Base-by-base conservation (phyloP, 2,329 filamentous ascomycete genomes). In the Fusarium sp. region DNA sequence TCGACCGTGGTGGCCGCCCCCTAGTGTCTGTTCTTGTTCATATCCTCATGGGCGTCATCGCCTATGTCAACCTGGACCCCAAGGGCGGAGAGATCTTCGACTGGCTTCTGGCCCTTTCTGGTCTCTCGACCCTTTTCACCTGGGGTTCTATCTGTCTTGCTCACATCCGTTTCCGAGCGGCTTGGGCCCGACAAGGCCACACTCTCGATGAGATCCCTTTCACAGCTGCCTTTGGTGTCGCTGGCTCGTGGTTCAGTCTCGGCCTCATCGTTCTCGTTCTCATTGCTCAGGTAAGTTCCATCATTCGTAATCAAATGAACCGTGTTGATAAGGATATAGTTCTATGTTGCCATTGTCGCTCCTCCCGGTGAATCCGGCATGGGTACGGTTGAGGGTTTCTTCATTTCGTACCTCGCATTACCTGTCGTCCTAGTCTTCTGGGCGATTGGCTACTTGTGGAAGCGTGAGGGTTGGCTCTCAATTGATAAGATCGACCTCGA, bases 171-270 rank as follows among this genome's bases (percentile, higher is more conserved):
- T 91, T 91, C 84, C 88, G 90, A 40, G 74, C 77, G 26, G 90
- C 88, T 3, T 91, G 89, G 89, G 71, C 71, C 22, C 77, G 80
- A 33, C 85, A 90, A 63, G 89, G 89, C 39, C 88, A 87, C 77
- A 85, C 82, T 13, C 76, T 91, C 9, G 88, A 91, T 52, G 90
- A 92, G 78, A 85, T 93, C n/a, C 87, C 90, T 2, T 93, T 90
- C 82, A 78, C 80, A 50, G 87, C 89, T 14, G 81, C 85, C 57
- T 84, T 86, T 54, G 91, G 91, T 69, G 81, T 91, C 14, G 82
- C 80, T 18, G 91, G 91, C 49, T 91, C 89, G 3, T 92, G 83
- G 76, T 54, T 92, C 31, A 90, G 91, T 36, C 82, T 92, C 10
- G 55, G 76, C 63, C 83, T 92, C 52, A 87, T 87, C 73, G 66